Evolutionary conservation across 768 basidiomycete genomes (phyloP), one percentile per base, ranked within the genome.

Genomic region (Lactarius evosmus): DNA sequence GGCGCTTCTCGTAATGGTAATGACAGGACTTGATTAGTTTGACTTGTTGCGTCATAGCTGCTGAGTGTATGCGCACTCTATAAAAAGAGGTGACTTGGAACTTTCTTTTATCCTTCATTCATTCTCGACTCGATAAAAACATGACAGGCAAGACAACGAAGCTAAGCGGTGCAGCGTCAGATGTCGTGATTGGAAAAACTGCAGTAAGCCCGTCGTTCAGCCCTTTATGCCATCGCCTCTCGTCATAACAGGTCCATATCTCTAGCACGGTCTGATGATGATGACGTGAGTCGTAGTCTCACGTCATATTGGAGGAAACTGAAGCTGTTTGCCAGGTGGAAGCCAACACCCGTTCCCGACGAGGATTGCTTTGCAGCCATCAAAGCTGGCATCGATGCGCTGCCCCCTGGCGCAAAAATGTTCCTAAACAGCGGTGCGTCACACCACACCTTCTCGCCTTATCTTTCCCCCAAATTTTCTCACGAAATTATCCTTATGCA

Each of bases 331-430:
- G 16, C 9, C 25, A 58, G 46, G 29, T 82, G 79, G 85, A 79
- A 69, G 17, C 75, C 79, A 11, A 73, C 69, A 19, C 76, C 78
- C 11, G 73, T 79, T 36, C 74, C 83, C 1, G 86, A 89, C 61
- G 85, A 85, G 58, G 78, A 83, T 36, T 82, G 81, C 9, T 87
- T 89, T 65, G 82, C 80, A 25, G 76, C 84, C 2, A 86, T 89
- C 75, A 84, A 83, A 70, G 79, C 79, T 12, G 79, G 78, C 6
- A 69, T 83, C 62, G 75, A 79, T 40, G 72, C 75, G 0, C 69
- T 80, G 36, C 79, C 80, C 0, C 66, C 74, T 0, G 81, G 78
- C 17, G 73, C 72, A 34, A 83, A 83, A 70, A 78, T 82, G 69
- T 66, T 84, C 54, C 64, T 86, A 66, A 84, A 85, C 68, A 80